phyloP scores from a whole-genome alignment of 169 alveolate genomes.

The Cryptosporidium parvum region DNA sequence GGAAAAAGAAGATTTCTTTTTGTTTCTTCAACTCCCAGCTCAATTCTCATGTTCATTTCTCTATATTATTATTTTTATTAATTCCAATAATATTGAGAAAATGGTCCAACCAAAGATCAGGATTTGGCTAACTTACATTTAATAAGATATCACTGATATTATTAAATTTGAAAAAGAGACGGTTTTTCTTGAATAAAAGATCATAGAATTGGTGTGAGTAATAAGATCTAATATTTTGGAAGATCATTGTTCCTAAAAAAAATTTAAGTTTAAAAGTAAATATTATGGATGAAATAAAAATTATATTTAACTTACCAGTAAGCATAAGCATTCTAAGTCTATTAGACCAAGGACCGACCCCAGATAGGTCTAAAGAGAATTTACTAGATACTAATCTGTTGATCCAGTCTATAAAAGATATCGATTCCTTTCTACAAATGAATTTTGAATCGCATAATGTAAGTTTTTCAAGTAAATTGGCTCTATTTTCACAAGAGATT shows the following conservation, averaged over 20 bases:
- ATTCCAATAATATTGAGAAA: too few species aligned
- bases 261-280: neutral
- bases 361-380: slow-evolving; percentile 59
- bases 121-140: slow-evolving; percentile 24
- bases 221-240: slow-evolving; percentile 41
- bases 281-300: neutral
- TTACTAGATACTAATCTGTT: neutral
- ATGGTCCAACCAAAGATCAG: neutral
- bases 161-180: slow-evolving; percentile 32
- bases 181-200: slow-evolving; percentile 14
- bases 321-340: slow-evolving; percentile 53
- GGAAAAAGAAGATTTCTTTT: too few species aligned
- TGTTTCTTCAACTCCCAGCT: too few species aligned
- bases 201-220: slow-evolving; percentile 50
- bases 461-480: slow-evolving; percentile 23
- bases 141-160: slow-evolving; percentile 3
- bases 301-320: slow-evolving; percentile 28
- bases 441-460: slow-evolving; percentile 14
- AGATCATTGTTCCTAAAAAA: slow-evolving; percentile 22
- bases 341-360: slow-evolving; percentile 73
- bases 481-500: slow-evolving; percentile 54
- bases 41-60: too few species aligned
- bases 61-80: too few species aligned
- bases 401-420: slow-evolving; percentile 31
- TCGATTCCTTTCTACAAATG: slow-evolving; percentile 31